Base-by-base conservation (phyloP, 148 eudicot genomes). In the Hydrangea macrophylla region DNA sequence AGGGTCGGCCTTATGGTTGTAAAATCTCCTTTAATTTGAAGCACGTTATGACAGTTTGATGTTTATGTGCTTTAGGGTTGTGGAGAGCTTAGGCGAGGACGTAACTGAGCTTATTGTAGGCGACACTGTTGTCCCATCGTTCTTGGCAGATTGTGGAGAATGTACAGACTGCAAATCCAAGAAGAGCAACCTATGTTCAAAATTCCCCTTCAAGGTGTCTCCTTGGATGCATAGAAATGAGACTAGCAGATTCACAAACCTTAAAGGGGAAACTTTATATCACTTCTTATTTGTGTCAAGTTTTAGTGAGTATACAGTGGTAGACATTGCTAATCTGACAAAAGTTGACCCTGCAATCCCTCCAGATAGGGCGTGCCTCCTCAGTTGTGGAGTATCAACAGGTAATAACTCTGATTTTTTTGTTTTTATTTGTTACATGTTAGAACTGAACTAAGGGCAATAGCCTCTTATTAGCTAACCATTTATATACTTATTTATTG, bases 331-430 rank as follows among this genome's bases (percentile, higher is more conserved):
- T 26, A 84, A 89, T 71, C n/a, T 91, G 2, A 74, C 80, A 51
- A 95, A 89, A 74, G 33, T 91, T 54, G 88, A 95, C 56, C 77
- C 88, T 24, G 69, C 67, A 11, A 69, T 89, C 28, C 93, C 99
- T 0, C 92, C 97, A 9, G 84, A 89, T 50, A 77, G 83, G 72
- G 99, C 94, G 1, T 95, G 99, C 73, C 97, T 95, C 72, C 82
- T 95, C 17, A 84, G 97, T 37, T 95, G 99, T 30, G 99, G 99
- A 26, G 82, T 89, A 37, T 87, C 99, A 31, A 95, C 99, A 20
- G 99, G 99, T 95, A 79, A 30, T 45, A 18, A 9, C 26, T 48
- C 11, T 26, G 59, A 42, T 35, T 8, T 33, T 30, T 27, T 59
- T 61, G 1, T 50, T 5, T 66, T 28, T 55, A 31, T 37, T 3